These are phyloP conservation scores for Aspergillus versicolor DNA, from an alignment of 2,329 filamentous ascomycete species.

Conservation along the genomic window DNA sequence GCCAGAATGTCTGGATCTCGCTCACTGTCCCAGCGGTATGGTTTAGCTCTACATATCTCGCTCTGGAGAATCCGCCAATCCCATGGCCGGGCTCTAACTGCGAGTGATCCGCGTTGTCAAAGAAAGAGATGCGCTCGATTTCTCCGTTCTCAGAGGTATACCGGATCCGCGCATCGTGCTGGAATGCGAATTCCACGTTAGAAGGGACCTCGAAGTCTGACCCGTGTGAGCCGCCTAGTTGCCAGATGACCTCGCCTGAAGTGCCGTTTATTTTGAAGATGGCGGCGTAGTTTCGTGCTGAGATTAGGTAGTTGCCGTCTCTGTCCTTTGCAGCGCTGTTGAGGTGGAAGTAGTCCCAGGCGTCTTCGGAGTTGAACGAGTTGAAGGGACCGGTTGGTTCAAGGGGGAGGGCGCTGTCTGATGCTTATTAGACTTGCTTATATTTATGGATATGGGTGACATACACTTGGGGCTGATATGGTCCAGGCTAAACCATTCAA, in stretches of 20 bases:
- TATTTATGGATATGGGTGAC: slow-evolving; percentile 6
- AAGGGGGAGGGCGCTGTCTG: slow-evolving; percentile 48
- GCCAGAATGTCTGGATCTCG: slow-evolving; percentile 1
- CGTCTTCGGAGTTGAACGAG: slow-evolving; percentile 36
- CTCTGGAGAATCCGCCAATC: slow-evolving; percentile 36
- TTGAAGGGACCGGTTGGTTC: slow-evolving; percentile 45
- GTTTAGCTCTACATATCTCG: slow-evolving; percentile 46
- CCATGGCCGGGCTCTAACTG: slow-evolving; percentile 37
- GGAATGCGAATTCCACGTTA: background rate
- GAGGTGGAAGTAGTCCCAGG: slow-evolving; percentile 55
- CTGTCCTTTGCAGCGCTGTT: slow-evolving; percentile 43
- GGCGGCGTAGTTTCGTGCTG: slow-evolving; percentile 42
- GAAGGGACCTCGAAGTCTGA: background rate
- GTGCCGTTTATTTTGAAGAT: slow-evolving; percentile 2
- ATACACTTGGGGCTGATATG: slow-evolving; percentile 52
- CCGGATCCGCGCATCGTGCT: background rate
- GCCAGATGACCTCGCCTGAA: slow-evolving; percentile 2
- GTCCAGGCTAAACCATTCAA: slow-evolving; percentile 60
- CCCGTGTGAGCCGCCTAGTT: background rate
- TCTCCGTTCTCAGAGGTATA: background rate
- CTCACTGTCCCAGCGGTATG: slow-evolving; percentile 20
- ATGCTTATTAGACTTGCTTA: background rate
- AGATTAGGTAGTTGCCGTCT: slow-evolving; percentile 50
- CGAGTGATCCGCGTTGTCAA: slow-evolving; percentile 35
- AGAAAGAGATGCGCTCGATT: slow-evolving; percentile 17